Conservation (phyloP, 2,329 filamentous ascomycete genomes). For the Chaetomium sp. region DNA sequence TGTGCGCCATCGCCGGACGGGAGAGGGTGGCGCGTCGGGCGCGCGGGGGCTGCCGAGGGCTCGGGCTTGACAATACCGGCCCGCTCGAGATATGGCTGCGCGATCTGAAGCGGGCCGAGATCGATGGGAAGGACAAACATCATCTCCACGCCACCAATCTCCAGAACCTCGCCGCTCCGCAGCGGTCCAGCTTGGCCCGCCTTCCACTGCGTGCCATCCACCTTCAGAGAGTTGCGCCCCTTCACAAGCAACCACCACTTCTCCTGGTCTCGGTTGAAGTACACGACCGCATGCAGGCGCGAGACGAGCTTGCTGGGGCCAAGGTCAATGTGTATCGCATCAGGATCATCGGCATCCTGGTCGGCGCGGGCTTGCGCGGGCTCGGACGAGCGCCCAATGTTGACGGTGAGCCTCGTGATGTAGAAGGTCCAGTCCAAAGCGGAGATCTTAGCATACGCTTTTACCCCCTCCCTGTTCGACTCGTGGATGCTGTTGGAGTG, state of each 20-base stretch:
- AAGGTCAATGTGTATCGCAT: conserved; percentile 76
- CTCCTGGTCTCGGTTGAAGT: conserved; percentile 60
- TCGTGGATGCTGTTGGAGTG: conserved; percentile 60
- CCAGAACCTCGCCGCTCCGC: conserved; percentile 81
- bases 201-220: conserved; percentile 69
- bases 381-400: conserved; percentile 67
- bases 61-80: conserved; percentile 45
- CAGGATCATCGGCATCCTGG: conserved; percentile 36
- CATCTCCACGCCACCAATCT: conserved; percentile 93
- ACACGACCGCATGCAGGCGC: conserved; percentile 67
- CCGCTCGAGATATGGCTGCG: conserved; percentile 62
- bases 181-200: conserved; percentile 60
- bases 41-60: conserved; percentile 15
- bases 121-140: conserved; percentile 91
- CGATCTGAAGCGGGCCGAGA: conserved; percentile 58
- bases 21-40: conserved; percentile 23
- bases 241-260: conserved; percentile 82
- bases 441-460: conserved; percentile 76
- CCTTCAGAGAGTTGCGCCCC: conserved; percentile 82
- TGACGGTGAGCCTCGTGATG: conserved; percentile 65
- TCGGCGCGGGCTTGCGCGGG: conserved; percentile 31
- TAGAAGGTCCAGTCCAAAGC: conserved; percentile 82
- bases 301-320: conserved; percentile 79
- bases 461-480: conserved; percentile 54
- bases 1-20: conserved; percentile 23